Evolutionary conservation across 495 filamentous ascomycete genomes (phyloP).

Genomic region (Xylaria telfairii): DNA sequence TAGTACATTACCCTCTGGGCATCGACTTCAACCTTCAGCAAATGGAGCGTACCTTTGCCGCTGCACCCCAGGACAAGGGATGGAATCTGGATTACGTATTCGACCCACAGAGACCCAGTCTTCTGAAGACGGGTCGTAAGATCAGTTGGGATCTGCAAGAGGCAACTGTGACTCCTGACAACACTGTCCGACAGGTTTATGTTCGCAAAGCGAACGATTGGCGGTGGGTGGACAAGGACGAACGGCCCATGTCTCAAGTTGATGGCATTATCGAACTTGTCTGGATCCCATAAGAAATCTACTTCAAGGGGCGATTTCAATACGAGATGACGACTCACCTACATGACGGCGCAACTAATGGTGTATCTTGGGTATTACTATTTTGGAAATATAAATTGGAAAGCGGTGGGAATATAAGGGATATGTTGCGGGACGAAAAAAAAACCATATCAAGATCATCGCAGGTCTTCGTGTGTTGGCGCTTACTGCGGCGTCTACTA

Average conservation of each 20-base stretch:
- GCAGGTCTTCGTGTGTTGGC: neutral
- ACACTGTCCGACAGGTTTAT: slow-evolving; percentile 54
- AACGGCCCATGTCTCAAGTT: slow-evolving; percentile 49
- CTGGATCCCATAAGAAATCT: slow-evolving; percentile 49
- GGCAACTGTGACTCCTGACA: slow-evolving; percentile 46
- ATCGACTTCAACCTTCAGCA: slow-evolving; percentile 65
- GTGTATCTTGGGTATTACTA: slow-evolving; percentile 34
- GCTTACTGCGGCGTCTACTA: neutral
- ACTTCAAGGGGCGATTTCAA: slow-evolving; percentile 15
- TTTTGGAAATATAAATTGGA: slow-evolving; percentile 26
- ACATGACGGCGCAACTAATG: slow-evolving; percentile 34
- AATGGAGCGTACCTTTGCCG: slow-evolving; percentile 69
- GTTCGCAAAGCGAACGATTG: slow-evolving; percentile 54
- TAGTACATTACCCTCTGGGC: slow-evolving; percentile 66
- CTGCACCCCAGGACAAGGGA: slow-evolving; percentile 58
- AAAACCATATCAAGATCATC: neutral
- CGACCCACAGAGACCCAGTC: slow-evolving; percentile 54
- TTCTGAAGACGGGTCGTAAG: slow-evolving; percentile 57
- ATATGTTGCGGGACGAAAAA: slow-evolving; percentile 8
- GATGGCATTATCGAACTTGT: slow-evolving; percentile 61
- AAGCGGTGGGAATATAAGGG: slow-evolving; percentile 11
- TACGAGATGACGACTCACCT: slow-evolving; percentile 39
- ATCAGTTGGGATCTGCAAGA: slow-evolving; percentile 61
- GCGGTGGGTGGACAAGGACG: slow-evolving; percentile 54
- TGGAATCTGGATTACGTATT: slow-evolving; percentile 60